Percentiles rank a stretch among this genome's conserved stretches.
Evolutionary conservation across 139 green algal species (phyloP).

Genomic region (Nannochloris sp.): DNA sequence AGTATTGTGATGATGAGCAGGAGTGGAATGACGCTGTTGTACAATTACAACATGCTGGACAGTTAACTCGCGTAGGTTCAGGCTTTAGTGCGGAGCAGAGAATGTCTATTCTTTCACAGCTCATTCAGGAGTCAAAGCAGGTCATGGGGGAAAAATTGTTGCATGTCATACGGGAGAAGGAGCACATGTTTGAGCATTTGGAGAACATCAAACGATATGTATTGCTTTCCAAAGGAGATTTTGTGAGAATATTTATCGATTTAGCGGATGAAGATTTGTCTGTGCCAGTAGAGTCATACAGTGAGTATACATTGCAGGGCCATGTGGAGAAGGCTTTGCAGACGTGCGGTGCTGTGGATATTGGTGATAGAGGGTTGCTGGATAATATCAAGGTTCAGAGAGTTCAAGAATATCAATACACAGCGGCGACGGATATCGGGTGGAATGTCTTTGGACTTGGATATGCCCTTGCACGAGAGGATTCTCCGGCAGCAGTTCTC

Average conservation of each 20-base stretch:
- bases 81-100: conserved; percentile 10
- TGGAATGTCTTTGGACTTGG: conserved; percentile 89
- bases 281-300: conserved; percentile 29
- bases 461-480: conserved; percentile 52
- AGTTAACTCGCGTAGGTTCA: background rate
- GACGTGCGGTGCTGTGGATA: conserved; percentile 44
- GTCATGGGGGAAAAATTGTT: conserved; percentile 64
- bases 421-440: conserved; percentile 33
- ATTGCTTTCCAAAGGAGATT: conserved; percentile 89
- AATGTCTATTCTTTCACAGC: conserved; percentile 40
- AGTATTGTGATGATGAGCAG: conserved; percentile 59
- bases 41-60: background rate
- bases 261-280: conserved; percentile 34
- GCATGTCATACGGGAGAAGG: conserved; percentile 54
- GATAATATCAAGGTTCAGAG: conserved; percentile 46
- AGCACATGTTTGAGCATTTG: conserved; percentile 64
- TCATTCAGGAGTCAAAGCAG: conserved; percentile 44
- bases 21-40: conserved; percentile 46
- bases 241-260: conserved; percentile 69
- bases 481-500: conserved; percentile 38
- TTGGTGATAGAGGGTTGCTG: conserved; percentile 61
- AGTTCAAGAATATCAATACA: background rate
- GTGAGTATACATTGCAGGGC: conserved; percentile 52
- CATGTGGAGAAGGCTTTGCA: conserved; percentile 66
- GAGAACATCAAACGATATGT: conserved; percentile 79